phyloP scores from a whole-genome alignment of 768 basidiomycete species.

The Russula sp. region DNA sequence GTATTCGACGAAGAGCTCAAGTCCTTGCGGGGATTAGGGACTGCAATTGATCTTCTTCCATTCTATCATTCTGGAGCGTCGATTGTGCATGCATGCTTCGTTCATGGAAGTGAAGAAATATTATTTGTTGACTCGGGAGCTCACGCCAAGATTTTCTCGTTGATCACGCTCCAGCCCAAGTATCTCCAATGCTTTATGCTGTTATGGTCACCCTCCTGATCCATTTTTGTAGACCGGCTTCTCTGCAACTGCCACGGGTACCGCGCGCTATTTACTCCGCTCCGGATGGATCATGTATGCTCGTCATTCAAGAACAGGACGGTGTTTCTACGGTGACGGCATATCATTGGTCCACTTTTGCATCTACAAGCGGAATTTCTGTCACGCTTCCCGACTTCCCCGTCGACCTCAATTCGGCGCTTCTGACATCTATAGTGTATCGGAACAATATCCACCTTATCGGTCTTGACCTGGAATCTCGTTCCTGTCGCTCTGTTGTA shows the following conservation, averaged over 20 bases:
- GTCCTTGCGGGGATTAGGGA: conserved; percentile 37
- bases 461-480: conserved; percentile 30
- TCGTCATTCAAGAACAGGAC: conserved; percentile 28
- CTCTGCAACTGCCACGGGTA: conserved; percentile 32
- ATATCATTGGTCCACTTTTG: conserved; percentile 54
- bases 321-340: conserved; percentile 27
- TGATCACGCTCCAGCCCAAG: conserved; percentile 49
- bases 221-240: conserved; percentile 35
- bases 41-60: conserved; percentile 32
- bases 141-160: conserved; percentile 44
- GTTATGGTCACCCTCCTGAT: background rate
- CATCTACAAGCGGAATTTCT: conserved; percentile 38
- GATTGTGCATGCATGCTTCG: conserved; percentile 38
- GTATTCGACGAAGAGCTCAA: conserved; percentile 39
- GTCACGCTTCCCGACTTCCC: conserved; percentile 29
- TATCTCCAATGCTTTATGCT: conserved; percentile 18
- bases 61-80: conserved; percentile 34
- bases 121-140: conserved; percentile 40
- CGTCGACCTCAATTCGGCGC: conserved; percentile 20
- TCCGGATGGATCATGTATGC: conserved; percentile 50
- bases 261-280: conserved; percentile 38
- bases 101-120: conserved; percentile 47
- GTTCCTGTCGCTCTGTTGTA: conserved; percentile 36
- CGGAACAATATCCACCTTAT: conserved; percentile 39
- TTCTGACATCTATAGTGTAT: conserved; percentile 40